A percentile compares a stretch with the other conserved stretches of the same genome.
These are phyloP conservation scores for Amaranthus palmeri DNA, from an alignment of 148 eudicot genomes.

Conservation along the genomic window DNA sequence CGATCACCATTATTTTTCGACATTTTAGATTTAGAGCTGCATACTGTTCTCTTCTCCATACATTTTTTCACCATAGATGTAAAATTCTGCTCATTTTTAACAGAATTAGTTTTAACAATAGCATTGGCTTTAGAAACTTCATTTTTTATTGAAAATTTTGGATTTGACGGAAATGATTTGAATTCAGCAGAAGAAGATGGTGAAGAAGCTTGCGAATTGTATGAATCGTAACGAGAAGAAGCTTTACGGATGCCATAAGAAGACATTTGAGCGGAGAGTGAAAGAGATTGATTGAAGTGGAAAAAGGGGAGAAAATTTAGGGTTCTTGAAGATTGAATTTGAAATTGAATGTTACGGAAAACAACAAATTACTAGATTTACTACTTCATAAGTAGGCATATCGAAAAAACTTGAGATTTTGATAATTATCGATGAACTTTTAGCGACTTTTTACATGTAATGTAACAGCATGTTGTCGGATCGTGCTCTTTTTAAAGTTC, in stretches of 20 bases:
- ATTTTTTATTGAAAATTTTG: constrained; percentile 14
- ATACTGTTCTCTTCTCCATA: constrained; percentile 41
- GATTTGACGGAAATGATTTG: constrained; percentile 18
- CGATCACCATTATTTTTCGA: neutral
- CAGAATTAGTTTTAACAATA: constrained; percentile 17
- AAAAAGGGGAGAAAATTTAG: constrained; percentile 17
- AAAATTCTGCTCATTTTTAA: constrained; percentile 45
- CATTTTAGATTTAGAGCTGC: constrained; percentile 14
- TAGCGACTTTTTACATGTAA: constrained; percentile 7
- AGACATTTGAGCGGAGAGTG: constrained; percentile 3
- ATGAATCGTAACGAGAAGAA: constrained; percentile 55
- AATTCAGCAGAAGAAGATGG: constrained; percentile 44
- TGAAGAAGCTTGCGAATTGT: constrained; percentile 34
- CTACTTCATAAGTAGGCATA: neutral
- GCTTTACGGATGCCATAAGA: constrained; percentile 16
- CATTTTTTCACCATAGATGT: constrained; percentile 65
- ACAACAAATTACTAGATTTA: neutral
- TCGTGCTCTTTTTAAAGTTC: neutral
- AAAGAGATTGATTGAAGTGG: neutral
- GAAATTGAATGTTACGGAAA: constrained; percentile 7
- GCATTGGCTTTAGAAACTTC: constrained; percentile 8
- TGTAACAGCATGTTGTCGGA: constrained; percentile 6
- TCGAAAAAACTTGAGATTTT: neutral
- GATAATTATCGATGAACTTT: neutral
- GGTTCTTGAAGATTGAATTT: constrained; percentile 13